phyloP scores from a whole-genome alignment of 768 basidiomycete species.

The Mycena rosella region DNA sequence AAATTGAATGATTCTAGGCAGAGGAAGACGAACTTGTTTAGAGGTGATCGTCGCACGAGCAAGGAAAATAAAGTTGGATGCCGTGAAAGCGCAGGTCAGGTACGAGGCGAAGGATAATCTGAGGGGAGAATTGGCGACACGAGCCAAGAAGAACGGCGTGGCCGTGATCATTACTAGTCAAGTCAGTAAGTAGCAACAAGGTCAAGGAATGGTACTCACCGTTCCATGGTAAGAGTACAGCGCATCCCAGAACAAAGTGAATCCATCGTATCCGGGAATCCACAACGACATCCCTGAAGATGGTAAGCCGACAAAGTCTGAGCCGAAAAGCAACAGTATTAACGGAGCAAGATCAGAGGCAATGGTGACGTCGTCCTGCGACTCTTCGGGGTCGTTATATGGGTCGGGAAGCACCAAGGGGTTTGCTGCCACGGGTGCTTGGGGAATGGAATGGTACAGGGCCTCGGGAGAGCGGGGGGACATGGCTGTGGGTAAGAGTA shows the following conservation, averaged over 20 bases:
- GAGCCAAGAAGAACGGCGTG: conserved; percentile 82
- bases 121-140: conserved; percentile 71
- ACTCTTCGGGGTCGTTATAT: conserved; percentile 49
- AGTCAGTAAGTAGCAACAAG: conserved; percentile 4
- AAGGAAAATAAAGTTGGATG: conserved; percentile 76
- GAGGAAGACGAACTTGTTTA: conserved; percentile 65
- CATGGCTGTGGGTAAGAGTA: conserved; percentile 25
- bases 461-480: conserved; percentile 47
- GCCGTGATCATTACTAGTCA: conserved; percentile 85
- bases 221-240: conserved; percentile 90
- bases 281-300: conserved; percentile 33
- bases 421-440: conserved; percentile 49
- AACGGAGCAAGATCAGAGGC: conserved; percentile 45
- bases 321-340: conserved; percentile 22
- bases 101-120: conserved; percentile 74
- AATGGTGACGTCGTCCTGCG: conserved; percentile 35
- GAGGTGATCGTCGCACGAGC: conserved; percentile 80
- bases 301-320: conserved; percentile 1
- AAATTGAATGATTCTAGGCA: not conserved
- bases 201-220: conserved; percentile 60
- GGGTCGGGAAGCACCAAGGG: conserved; percentile 42
- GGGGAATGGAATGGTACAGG: conserved; percentile 60
- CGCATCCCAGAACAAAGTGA: conserved; percentile 81
- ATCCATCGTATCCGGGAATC: conserved; percentile 69
- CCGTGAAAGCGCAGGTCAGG: conserved; percentile 72